Conservation (phyloP, 1,284 basidiomycete genomes). For the Apiotrichum akiyoshidainum region DNA sequence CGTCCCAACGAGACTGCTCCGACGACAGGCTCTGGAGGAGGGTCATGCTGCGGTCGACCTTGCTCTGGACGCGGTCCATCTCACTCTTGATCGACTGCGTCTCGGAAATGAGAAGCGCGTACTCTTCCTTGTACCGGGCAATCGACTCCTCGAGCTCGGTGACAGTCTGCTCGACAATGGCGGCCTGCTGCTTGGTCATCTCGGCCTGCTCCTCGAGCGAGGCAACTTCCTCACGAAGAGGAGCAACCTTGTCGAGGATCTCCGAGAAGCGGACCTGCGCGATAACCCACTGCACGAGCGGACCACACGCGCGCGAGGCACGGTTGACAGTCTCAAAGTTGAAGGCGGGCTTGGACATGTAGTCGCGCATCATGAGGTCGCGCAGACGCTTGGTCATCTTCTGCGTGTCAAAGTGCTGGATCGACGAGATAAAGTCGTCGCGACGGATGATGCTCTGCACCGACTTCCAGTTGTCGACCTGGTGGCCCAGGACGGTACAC, state of each 20-base stretch:
- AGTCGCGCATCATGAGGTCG: constrained; percentile 90
- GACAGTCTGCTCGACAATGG: constrained; percentile 86
- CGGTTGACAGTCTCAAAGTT: constrained; percentile 95
- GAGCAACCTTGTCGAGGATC: constrained; percentile 96
- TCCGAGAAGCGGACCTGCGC: constrained; percentile 97
- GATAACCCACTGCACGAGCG: constrained; percentile 96
- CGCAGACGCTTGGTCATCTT: constrained; percentile 88
- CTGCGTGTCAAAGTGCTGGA: constrained; percentile 95
- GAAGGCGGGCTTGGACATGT: constrained; percentile 83
- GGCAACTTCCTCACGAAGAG: constrained; percentile 91
- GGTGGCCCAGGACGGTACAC: constrained; percentile 94
- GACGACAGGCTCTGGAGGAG: constrained; percentile 91
- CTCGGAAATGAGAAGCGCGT: constrained; percentile 93
- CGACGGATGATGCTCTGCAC: constrained; percentile 95
- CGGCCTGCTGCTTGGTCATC: constrained; percentile 86
- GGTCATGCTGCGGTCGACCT: constrained; percentile 96
- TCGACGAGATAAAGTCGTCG: constrained; percentile 95
- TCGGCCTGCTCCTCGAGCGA: constrained; percentile 88
- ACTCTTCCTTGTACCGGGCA: constrained; percentile 92
- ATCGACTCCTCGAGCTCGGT: constrained; percentile 91
- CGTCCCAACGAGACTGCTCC: constrained; percentile 91
- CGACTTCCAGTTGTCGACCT: constrained; percentile 87
- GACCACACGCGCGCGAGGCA: constrained; percentile 95
- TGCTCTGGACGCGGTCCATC: constrained; percentile 96
- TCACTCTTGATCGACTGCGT: constrained; percentile 95